Base-by-base conservation (phyloP, 2,329 filamentous ascomycete species). In the Paracorniculantispora psalliotae region DNA sequence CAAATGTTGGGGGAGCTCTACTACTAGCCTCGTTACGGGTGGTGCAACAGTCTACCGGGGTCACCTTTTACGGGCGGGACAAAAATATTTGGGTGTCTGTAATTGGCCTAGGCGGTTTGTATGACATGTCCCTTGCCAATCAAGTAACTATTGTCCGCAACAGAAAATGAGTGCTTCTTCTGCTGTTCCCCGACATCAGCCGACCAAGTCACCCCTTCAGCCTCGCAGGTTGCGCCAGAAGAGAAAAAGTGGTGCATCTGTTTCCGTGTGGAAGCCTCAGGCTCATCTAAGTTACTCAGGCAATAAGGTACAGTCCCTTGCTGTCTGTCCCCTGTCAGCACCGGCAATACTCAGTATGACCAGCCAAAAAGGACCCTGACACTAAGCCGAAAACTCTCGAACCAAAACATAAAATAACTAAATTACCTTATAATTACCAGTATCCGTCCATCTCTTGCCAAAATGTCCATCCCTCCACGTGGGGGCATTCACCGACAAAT, bases 1-100 rank as follows among this genome's bases (percentile, higher is more conserved):
- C 37, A 49, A 57, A 57, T 46, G 54, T 57, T 57, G 54, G 53
- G 51, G 53, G 30, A 30, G 19, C 28, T 47, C 17, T n/a, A 33
- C 17, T 30, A 19, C n/a, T n/a, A n/a, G n/a, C n/a, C n/a, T n/a
- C n/a, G n/a, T n/a, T n/a, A n/a, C n/a, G n/a, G n/a, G n/a, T n/a
- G n/a, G n/a, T n/a, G n/a, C n/a, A n/a, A n/a, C n/a, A n/a, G n/a
- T n/a, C n/a, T 43, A 17, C 15, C 15, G 6, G 6, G 39, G 19
- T 43, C 15, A 43, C 15, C 15, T 6, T 17, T 5, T 10, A 8
- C 19, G 25, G 33, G 33, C 30, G 30, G 49, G 7, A 26, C n/a
- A 26, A 46, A 53, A 44, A 44, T 46, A 39, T 33, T 33, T 46
- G 21, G 39, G 51, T 28, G 17, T 26, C 49, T 52, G 33, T 52